These are phyloP conservation scores for Leptosphaerulina australis DNA, from an alignment of 2,329 filamentous ascomycete species.

Conservation along the genomic window DNA sequence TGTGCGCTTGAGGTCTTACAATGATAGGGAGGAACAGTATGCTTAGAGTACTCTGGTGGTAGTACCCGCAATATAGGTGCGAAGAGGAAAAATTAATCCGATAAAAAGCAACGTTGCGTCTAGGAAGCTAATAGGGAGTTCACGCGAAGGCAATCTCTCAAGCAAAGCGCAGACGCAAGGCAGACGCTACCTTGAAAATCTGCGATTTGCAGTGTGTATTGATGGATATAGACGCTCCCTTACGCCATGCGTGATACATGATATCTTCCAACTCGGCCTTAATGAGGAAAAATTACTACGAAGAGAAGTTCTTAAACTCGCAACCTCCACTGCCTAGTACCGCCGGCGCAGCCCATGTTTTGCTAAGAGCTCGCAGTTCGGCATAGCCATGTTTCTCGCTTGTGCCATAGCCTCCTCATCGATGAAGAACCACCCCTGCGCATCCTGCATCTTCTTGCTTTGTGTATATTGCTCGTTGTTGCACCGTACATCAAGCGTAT, in stretches of 20 bases:
- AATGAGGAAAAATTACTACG: conserved; percentile 14
- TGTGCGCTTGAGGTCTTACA: no score
- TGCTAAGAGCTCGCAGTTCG: conserved; percentile 63
- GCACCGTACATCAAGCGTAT: conserved; percentile 71
- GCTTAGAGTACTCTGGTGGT: no score
- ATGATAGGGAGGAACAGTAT: no score
- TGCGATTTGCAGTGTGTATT: conserved; percentile 3
- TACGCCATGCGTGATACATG: conserved; percentile 12
- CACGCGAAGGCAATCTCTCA: no score
- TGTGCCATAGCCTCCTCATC: conserved; percentile 79
- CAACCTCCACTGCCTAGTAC: conserved; percentile 3
- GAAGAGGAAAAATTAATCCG: no score
- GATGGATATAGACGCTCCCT: conserved; percentile 1
- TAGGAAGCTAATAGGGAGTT: no score
- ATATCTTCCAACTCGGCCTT: conserved; percentile 1
- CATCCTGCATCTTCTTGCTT: conserved; percentile 73
- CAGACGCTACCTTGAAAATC: no score
- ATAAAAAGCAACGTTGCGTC: no score
- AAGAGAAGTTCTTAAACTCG: not conserved
- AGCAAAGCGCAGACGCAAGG: no score
- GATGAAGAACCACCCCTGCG: conserved; percentile 84
- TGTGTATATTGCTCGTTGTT: conserved; percentile 72
- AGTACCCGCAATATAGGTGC: no score
- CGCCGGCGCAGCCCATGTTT: conserved; percentile 46
- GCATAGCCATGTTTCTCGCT: conserved; percentile 67